Conservation (phyloP, 208 protist species). For the Endotrypanum monterogeii region DNA sequence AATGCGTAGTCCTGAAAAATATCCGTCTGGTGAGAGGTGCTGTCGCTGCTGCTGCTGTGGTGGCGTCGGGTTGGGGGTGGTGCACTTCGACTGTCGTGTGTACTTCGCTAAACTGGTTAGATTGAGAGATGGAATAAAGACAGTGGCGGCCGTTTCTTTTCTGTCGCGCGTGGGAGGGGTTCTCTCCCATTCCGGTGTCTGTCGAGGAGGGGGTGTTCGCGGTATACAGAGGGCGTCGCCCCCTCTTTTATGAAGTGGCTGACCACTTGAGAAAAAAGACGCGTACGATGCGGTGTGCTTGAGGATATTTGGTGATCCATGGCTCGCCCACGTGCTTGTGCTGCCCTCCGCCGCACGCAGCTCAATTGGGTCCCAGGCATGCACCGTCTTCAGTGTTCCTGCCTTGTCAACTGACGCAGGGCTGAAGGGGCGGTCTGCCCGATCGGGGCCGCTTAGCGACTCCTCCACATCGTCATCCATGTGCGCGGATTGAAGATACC, state of each 20-base stretch:
- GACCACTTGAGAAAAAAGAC: background rate
- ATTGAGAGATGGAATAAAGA: background rate
- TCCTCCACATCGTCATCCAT: background rate
- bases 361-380: background rate
- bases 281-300: slow-evolving; percentile 7
- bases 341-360: background rate
- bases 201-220: background rate
- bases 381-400: background rate
- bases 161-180: background rate
- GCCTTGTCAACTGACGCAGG: background rate
- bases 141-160: background rate
- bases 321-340: slow-evolving; percentile 9
- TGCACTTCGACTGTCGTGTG: too few relatives aligned
- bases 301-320: slow-evolving; percentile 11
- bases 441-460: background rate
- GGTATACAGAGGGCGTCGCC: background rate
- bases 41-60: background rate
- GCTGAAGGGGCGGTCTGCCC: background rate
- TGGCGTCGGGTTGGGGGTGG: too few relatives aligned
- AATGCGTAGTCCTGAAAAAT: slow-evolving; percentile 2
- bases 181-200: background rate
- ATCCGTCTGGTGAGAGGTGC: background rate
- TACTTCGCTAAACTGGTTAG: background rate
- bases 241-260: background rate
- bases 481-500: background rate